These are phyloP conservation scores for Lachancea waltii DNA, from an alignment of 805 yeast species.

Conservation along the genomic window DNA sequence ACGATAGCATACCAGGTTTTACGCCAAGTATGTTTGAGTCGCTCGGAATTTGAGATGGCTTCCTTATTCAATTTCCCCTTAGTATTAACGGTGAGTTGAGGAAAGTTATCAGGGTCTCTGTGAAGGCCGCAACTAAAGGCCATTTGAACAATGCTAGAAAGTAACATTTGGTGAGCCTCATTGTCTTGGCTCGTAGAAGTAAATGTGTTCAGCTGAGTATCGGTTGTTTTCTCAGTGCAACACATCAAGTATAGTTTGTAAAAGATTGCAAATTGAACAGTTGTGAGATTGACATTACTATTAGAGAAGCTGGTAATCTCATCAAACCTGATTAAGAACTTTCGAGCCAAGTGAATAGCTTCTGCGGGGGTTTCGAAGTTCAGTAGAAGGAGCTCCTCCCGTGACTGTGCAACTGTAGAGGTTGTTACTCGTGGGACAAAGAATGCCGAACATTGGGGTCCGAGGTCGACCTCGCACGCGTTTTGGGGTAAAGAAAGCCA, in stretches of 20 bases:
- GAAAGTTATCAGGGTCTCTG: slow-evolving; percentile 56
- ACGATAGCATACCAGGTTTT: slow-evolving; percentile 50
- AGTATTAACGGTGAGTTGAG: slow-evolving; percentile 32
- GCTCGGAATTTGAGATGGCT: slow-evolving; percentile 29
- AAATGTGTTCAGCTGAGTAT: slow-evolving; percentile 14
- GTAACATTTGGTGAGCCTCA: slow-evolving; percentile 49
- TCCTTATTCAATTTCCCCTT: slow-evolving; percentile 17
- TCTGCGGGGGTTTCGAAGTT: slow-evolving; percentile 28
- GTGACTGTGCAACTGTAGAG: slow-evolving; percentile 21
- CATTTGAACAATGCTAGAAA: slow-evolving; percentile 57
- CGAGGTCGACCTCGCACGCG: slow-evolving; percentile 31
- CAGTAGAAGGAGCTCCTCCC: slow-evolving; percentile 26
- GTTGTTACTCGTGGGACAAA: slow-evolving; percentile 18
- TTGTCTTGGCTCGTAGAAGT: slow-evolving; percentile 38
- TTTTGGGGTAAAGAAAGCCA: slow-evolving; percentile 50
- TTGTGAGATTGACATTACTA: slow-evolving; percentile 29
- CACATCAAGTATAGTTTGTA: slow-evolving; percentile 48
- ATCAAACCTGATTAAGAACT: slow-evolving; percentile 30
- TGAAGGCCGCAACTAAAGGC: slow-evolving; percentile 61
- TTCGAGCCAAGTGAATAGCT: slow-evolving; percentile 24
- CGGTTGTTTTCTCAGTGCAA: slow-evolving; percentile 42
- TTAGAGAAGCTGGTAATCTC: slow-evolving; percentile 31
- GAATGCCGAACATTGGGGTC: slow-evolving; percentile 16
- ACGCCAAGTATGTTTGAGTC: slow-evolving; percentile 45
- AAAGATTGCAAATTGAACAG: slow-evolving; percentile 54